A percentile compares a stretch with the other conserved stretches of the same genome.
phyloP scores from a whole-genome alignment of 2,329 filamentous ascomycete species.

The Alternaria brassicicola region DNA sequence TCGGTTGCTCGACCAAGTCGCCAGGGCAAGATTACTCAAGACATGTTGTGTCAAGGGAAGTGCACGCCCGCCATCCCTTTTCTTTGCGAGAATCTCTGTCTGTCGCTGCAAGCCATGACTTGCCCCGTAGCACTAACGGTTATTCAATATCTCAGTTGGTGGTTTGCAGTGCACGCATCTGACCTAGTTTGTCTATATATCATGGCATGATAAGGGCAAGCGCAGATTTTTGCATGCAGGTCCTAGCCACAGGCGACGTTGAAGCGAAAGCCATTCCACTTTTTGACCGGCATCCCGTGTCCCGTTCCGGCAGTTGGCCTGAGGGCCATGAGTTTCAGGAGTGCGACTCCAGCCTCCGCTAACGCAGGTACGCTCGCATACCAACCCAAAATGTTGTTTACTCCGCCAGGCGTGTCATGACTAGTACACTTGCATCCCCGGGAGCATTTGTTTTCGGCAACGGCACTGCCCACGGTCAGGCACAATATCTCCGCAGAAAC shows the following conservation, averaged over 20 bases:
- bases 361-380: slow-evolving; percentile 46
- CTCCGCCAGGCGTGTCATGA: slow-evolving; percentile 38
- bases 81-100: slow-evolving; percentile 13
- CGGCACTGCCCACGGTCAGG: slow-evolving; percentile 34
- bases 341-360: slow-evolving; percentile 32
- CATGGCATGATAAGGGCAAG: slow-evolving; percentile 21
- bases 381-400: slow-evolving; percentile 42
- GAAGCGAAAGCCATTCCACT: slow-evolving; percentile 30
- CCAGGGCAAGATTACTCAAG: slow-evolving; percentile 6
- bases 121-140: slow-evolving; percentile 20
- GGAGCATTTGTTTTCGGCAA: slow-evolving; percentile 40
- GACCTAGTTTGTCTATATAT: slow-evolving; percentile 26
- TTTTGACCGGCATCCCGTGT: slow-evolving; percentile 29
- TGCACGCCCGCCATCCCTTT: slow-evolving; percentile 10
- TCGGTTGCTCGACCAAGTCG: slow-evolving; percentile 17
- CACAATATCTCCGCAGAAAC: slow-evolving; percentile 37
- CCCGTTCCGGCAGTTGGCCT: slow-evolving; percentile 32
- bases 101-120: slow-evolving; percentile 28
- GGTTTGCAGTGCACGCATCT: slow-evolving; percentile 20
- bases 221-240: slow-evolving; percentile 16
- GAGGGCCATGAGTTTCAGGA: slow-evolving; percentile 43
- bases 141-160: slow-evolving; percentile 15
- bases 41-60: slow-evolving; percentile 7
- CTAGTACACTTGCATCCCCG: slow-evolving; percentile 10
- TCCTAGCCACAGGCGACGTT: slow-evolving; percentile 17